phyloP scores from a whole-genome alignment of 2,329 filamentous ascomycete species.

The Coniochaeta prunicola region DNA sequence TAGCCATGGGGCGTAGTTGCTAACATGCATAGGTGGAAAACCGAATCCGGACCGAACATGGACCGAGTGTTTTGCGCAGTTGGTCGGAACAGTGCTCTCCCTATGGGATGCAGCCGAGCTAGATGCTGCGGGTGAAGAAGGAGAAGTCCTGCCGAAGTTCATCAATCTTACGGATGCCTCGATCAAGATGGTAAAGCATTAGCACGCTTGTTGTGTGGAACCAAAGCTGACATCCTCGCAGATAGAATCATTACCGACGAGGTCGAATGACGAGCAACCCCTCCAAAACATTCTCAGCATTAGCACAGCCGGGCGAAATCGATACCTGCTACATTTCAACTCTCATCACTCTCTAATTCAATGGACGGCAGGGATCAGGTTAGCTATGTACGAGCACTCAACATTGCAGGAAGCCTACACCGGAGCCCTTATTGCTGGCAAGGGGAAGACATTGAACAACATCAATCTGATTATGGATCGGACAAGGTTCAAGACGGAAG shows the following conservation, averaged over 20 bases:
- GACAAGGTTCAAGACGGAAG: constrained; percentile 68
- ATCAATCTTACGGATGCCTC: constrained; percentile 97
- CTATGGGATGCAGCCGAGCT: constrained; percentile 92
- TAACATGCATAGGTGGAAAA: constrained; percentile 44
- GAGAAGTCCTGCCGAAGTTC: constrained; percentile 51
- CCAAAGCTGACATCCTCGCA: constrained; percentile 26
- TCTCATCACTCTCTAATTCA: constrained; percentile 87
- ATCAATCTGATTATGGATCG: constrained; percentile 86
- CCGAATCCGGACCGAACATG: constrained; percentile 82
- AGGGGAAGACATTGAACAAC: constrained; percentile 82
- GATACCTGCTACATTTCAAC: constrained; percentile 94
- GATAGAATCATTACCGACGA: constrained; percentile 86
- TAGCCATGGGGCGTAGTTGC: constrained; percentile 9
- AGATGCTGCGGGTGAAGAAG: constrained; percentile 77
- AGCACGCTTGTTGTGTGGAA: background rate
- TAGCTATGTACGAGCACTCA: constrained; percentile 90
- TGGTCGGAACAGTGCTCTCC: constrained; percentile 90
- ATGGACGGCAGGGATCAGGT: constrained; percentile 90
- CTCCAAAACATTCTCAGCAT: constrained; percentile 93
- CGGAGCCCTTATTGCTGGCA: constrained; percentile 88
- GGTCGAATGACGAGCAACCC: constrained; percentile 66
- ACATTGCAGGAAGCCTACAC: constrained; percentile 95
- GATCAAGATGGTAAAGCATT: constrained; percentile 82
- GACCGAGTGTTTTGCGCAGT: constrained; percentile 95
- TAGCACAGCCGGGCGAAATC: constrained; percentile 90